A percentile compares a stretch with the other conserved stretches of the same genome.
Evolutionary conservation across 176 grass and related monocot species (phyloP).

Genomic region (Puya raimondii): DNA sequence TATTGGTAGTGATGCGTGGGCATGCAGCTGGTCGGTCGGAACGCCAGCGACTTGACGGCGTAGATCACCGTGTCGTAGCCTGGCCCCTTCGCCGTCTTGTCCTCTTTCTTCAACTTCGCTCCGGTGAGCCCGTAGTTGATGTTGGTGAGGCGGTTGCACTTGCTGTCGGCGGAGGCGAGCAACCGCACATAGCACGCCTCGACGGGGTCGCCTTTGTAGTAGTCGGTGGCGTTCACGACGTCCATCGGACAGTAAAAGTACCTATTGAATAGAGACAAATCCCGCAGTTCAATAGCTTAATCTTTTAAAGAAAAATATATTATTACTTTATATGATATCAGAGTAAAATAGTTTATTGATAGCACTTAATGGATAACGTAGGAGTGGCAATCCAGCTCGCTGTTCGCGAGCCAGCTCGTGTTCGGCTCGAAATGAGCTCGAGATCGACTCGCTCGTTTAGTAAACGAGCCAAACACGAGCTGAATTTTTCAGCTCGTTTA

Average conservation of each 20-base stretch:
- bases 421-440: no score
- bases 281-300: no score
- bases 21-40: slow-evolving; percentile 34
- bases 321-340: no score
- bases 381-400: no score
- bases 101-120: slow-evolving; percentile 33
- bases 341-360: no score
- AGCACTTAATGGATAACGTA: no score
- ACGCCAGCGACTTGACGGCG: slow-evolving; percentile 41
- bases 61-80: slow-evolving; percentile 27
- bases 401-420: no score
- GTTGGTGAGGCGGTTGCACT: slow-evolving; percentile 47
- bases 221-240: slow-evolving; percentile 6
- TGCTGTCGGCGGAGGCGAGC: slow-evolving; percentile 39
- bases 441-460: no score
- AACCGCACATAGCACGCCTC: slow-evolving; percentile 62
- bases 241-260: slow-evolving; percentile 50
- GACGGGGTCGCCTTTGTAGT: slow-evolving; percentile 12
- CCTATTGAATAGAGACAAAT: slow-evolving; percentile 3
- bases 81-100: slow-evolving; percentile 20
- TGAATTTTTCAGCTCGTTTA: no score
- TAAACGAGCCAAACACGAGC: no score
- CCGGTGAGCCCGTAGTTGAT: slow-evolving; percentile 48
- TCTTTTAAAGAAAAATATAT: no score
- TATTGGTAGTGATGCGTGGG: slow-evolving; percentile 15